Base-by-base conservation (phyloP, 2,329 filamentous ascomycete genomes). In the Polychaeton citri region DNA sequence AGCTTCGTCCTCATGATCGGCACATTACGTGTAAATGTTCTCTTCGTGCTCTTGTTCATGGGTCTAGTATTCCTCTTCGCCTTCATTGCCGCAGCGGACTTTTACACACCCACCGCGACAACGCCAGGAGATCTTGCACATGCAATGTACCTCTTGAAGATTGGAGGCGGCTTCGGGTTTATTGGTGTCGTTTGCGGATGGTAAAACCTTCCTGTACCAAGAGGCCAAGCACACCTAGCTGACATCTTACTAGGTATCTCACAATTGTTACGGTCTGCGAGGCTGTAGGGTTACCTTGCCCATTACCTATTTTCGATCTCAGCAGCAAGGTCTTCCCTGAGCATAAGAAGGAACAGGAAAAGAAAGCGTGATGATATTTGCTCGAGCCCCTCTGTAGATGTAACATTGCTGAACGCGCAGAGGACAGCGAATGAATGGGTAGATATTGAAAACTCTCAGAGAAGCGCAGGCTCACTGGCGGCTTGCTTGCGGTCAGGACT, bases 31-130 rank as follows among this genome's bases (percentile, higher is more conserved):
- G 41, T 44, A 30, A 51, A 53, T 42, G 40, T 35, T 7, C 39
- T 46, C 18, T 51, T 53, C 41, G 35, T 37, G n/a, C 32, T 43
- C 10, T 38, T 42, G 16, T 48, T 52, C 44, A 44, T 53, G 34
- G 45, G 49, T 13, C 43, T 52, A 13, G 34, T 45, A 15, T 42
- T 49, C 32, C 38, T 51, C 9, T 51, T 52, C 31, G 34, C 43
- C 5, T 49, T 51, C 40, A 44, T 51, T 28, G 50, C 50, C 6
- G 49, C 50, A 6, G 50, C 49, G 2, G 43, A 52, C 33, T 50
- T 51, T 32, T 24, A 35, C 3, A 37, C 43, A 6, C 42, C 47
- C 2, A 28, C 32, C 13, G 41, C 42, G 8, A 39, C 35, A 4
- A 43, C 40, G 10, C 35, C 38, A 17, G 47, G 41, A 2, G 47